phyloP scores from a whole-genome alignment of 1,139 yeast genomes.

The Williopsis jadinii region DNA sequence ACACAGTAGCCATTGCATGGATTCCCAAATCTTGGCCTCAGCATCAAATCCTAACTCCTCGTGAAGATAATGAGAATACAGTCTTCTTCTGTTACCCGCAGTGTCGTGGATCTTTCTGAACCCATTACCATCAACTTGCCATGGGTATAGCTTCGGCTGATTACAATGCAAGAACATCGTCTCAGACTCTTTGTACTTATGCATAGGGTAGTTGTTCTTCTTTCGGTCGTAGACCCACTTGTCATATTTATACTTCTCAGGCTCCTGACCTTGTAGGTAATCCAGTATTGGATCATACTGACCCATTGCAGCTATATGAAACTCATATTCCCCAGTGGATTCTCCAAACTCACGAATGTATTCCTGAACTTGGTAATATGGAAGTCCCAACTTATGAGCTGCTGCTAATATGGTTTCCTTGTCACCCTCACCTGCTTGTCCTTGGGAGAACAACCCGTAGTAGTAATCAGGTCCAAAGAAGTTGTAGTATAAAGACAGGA shows the following conservation, averaged over 20 bases:
- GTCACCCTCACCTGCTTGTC: constrained; percentile 82
- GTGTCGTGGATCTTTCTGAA: constrained; percentile 13
- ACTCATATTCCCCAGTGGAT: constrained; percentile 22
- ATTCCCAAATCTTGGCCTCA: constrained; percentile 19
- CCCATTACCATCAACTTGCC: constrained; percentile 21
- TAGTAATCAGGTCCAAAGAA: constrained; percentile 67
- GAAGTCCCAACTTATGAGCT: constrained; percentile 49
- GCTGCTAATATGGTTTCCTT: constrained; percentile 82
- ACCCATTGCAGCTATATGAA: constrained; percentile 20
- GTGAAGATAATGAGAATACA: constrained; percentile 14
- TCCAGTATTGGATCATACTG: constrained; percentile 4
- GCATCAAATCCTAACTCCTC: constrained; percentile 19
- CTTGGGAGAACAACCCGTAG: constrained; percentile 75
- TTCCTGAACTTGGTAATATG: constrained; percentile 55
- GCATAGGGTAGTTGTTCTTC: constrained; percentile 16
- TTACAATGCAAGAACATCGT: constrained; percentile 22
- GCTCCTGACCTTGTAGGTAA: constrained; percentile 9
- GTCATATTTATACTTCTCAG: constrained; percentile 11
- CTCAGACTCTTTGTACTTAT: constrained; percentile 15
- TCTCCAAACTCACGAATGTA: constrained; percentile 13
- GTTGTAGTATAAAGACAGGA: constrained; percentile 69
- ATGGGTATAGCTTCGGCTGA: constrained; percentile 22
- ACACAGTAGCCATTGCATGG: constrained; percentile 20
- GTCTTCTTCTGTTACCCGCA: constrained; percentile 16
- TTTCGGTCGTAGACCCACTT: constrained; percentile 10